phyloP scores from a whole-genome alignment of 805 yeast genomes.

The Ogataea degrootiae region DNA sequence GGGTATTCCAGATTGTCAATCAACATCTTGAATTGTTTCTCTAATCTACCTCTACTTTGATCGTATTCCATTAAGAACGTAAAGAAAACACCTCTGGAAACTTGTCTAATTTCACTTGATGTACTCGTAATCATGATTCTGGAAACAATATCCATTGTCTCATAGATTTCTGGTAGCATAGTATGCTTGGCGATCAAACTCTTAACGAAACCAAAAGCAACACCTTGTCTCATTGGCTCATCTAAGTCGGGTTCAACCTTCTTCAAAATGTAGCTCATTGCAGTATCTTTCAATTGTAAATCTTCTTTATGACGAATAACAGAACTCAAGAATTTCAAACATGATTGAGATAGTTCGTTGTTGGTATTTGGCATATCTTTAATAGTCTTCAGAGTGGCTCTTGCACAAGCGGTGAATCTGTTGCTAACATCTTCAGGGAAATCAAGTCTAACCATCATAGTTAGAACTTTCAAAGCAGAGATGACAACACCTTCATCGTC shows the following conservation, averaged over 20 bases:
- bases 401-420: slow-evolving; percentile 55
- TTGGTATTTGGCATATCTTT: slow-evolving; percentile 75
- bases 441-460: slow-evolving; percentile 55
- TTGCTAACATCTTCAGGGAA: slow-evolving; percentile 50
- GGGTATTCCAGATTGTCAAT: slow-evolving; percentile 81
- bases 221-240: slow-evolving; percentile 83
- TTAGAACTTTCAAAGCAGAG: slow-evolving; percentile 60
- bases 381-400: slow-evolving; percentile 56
- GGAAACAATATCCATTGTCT: slow-evolving; percentile 74
- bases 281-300: slow-evolving; percentile 60
- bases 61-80: slow-evolving; percentile 92
- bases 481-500: slow-evolving; percentile 76
- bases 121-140: slow-evolving; percentile 89
- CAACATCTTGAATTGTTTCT: slow-evolving; percentile 75
- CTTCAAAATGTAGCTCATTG: slow-evolving; percentile 67
- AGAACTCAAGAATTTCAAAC: slow-evolving; percentile 68
- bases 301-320: slow-evolving; percentile 67
- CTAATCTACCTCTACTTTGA: slow-evolving; percentile 81
- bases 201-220: slow-evolving; percentile 79
- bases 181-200: slow-evolving; percentile 71
- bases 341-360: slow-evolving; percentile 73
- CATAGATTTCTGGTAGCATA: slow-evolving; percentile 84
- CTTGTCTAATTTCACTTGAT: slow-evolving; percentile 73
- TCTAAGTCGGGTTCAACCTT: slow-evolving; percentile 81
- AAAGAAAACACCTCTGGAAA: slow-evolving; percentile 76